Conservation (phyloP, 768 basidiomycete species). For the Myochromella boudieri region DNA sequence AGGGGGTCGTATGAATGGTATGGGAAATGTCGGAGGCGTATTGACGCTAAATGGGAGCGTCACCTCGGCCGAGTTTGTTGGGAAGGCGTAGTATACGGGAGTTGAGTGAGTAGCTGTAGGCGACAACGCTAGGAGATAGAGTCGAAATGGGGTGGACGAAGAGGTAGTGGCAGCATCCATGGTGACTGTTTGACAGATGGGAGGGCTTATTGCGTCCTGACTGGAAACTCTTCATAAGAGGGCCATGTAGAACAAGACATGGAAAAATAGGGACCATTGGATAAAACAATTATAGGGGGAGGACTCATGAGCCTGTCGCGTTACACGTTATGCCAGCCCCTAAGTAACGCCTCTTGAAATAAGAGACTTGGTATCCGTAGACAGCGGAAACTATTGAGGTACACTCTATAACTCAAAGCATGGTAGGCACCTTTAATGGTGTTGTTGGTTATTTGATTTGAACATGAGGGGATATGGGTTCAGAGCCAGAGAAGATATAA, state of each 20-base stretch:
- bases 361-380: no score
- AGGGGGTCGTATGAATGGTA: slow-evolving; percentile 4
- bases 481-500: not conserved
- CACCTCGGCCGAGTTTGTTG: no score
- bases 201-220: no score
- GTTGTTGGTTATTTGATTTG: no score
- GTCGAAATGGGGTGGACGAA: not conserved
- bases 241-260: slow-evolving; percentile 4
- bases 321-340: not conserved
- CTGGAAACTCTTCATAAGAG: no score
- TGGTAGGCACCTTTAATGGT: no score
- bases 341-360: not conserved
- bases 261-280: not conserved
- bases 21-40: not conserved
- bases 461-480: no score
- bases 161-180: not conserved
- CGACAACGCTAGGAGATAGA: not conserved
- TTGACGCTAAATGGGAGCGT: not conserved
- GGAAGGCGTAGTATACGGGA: not conserved
- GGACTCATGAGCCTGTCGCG: no score
- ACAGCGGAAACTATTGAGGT: no score
- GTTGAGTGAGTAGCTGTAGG: slow-evolving; percentile 3
- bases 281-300: slow-evolving; percentile 1
- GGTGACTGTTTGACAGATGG: not conserved
- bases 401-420: no score